A percentile compares a stretch with the other conserved stretches of the same genome.
Evolutionary conservation across 768 basidiomycete species (phyloP).

Genomic region (Termitomyces titanicus): DNA sequence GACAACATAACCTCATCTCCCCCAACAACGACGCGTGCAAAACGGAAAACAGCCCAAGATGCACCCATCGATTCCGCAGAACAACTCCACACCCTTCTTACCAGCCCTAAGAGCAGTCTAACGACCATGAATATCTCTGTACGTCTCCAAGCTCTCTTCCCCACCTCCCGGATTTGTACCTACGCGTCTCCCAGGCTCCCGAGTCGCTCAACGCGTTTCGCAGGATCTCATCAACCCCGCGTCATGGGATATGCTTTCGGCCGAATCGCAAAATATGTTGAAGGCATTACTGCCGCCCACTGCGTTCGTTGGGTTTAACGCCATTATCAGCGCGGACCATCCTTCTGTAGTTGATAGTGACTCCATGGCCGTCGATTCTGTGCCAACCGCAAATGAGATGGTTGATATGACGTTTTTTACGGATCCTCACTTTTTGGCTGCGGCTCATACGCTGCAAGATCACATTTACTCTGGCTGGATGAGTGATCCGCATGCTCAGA

Average conservation of each 20-base stretch:
- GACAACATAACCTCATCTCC: background rate
- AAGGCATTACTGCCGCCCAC: conserved; percentile 43
- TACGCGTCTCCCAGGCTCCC: conserved; percentile 9
- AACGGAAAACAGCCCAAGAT: conserved; percentile 10
- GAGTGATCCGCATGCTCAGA: conserved; percentile 36
- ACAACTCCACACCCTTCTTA: conserved; percentile 10
- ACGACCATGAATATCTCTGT: conserved; percentile 44
- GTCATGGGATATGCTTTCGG: conserved; percentile 44
- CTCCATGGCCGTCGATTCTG: conserved; percentile 17
- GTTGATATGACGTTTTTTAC: conserved; percentile 42
- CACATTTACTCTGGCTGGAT: conserved; percentile 54
- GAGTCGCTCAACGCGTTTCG: conserved; percentile 23
- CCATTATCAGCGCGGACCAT: conserved; percentile 32
- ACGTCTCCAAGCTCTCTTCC: conserved; percentile 20
- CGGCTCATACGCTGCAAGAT: conserved; percentile 56
- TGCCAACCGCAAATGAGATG: conserved; percentile 6
- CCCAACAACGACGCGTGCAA: conserved; percentile 3
- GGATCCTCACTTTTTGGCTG: conserved; percentile 50
- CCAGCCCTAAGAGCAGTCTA: conserved; percentile 10
- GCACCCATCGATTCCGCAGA: conserved; percentile 3
- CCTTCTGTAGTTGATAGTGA: conserved; percentile 24
- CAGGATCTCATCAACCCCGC: conserved; percentile 47
- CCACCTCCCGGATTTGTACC: conserved; percentile 7
- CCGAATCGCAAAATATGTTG: conserved; percentile 33
- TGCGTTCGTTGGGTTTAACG: conserved; percentile 32